A percentile compares a stretch with the other conserved stretches of the same genome.
phyloP scores from a whole-genome alignment of 2,329 filamentous ascomycete genomes.

The Elsinoe arachidis region DNA sequence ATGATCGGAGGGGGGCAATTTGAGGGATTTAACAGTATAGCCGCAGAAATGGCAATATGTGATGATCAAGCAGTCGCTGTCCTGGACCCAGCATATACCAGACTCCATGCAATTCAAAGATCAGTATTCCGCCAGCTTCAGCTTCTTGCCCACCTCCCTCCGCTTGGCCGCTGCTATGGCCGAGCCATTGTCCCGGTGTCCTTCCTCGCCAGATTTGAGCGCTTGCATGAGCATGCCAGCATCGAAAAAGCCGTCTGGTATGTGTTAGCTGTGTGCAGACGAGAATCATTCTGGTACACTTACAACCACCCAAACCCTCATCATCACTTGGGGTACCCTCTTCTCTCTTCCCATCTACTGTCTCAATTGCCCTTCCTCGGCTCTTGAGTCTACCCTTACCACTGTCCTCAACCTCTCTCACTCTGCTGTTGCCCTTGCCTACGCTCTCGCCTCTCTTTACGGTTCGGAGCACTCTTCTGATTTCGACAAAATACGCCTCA shows the following conservation, averaged over 20 bases:
- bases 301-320: conserved; percentile 88
- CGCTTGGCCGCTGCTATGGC: conserved; percentile 47
- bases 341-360: conserved; percentile 57
- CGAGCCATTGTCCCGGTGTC: conserved; percentile 38
- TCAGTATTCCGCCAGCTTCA: conserved; percentile 61
- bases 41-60: neutral
- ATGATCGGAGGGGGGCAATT: no score
- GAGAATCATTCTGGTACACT: conserved; percentile 39
- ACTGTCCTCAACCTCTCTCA: conserved; percentile 52
- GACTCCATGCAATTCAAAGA: neutral
- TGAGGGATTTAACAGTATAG: neutral
- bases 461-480: conserved; percentile 71
- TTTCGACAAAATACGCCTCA: conserved; percentile 84
- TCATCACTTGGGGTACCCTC: conserved; percentile 59
- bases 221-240: conserved; percentile 89
- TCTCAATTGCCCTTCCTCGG: conserved; percentile 60
- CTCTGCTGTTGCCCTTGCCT: conserved; percentile 48
- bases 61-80: neutral
- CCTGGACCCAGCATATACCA: neutral
- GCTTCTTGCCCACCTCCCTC: conserved; percentile 65
- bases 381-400: conserved; percentile 58
- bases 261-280: conserved; percentile 11
- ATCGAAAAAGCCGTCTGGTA: conserved; percentile 92
- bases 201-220: conserved; percentile 60
- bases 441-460: conserved; percentile 49